Percentiles rank a stretch among this genome's conserved stretches.
Evolutionary conservation across 306 rosid species (phyloP).

Genomic region (Fagus crenata): DNA sequence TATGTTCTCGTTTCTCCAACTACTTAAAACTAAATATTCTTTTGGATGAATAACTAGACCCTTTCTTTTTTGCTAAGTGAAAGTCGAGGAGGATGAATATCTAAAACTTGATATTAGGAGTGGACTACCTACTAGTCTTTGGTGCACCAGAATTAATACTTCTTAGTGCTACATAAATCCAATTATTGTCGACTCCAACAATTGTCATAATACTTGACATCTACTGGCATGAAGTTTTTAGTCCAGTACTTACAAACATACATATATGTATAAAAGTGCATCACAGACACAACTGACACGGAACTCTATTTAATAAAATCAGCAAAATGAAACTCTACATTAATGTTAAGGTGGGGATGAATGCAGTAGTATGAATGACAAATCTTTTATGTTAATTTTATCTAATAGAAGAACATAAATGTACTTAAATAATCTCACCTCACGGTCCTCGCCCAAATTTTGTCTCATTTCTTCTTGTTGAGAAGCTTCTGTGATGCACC

Average conservation of each 20-base stretch:
- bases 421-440: conserved; percentile 43
- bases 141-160: neutral
- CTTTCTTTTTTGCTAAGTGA: too few species aligned
- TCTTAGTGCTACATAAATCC: neutral
- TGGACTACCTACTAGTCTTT: neutral
- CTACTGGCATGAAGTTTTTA: neutral
- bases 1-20: neutral
- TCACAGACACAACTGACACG: neutral
- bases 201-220: neutral
- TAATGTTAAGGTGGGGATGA: conserved; percentile 1
- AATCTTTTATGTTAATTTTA: neutral
- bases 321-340: neutral
- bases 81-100: too few species aligned
- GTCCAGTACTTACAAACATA: neutral
- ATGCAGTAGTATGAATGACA: conserved; percentile 9
- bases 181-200: neutral
- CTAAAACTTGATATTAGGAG: neutral
- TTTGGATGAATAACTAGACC: neutral
- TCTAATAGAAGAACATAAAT: conserved; percentile 11
- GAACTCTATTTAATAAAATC: neutral
- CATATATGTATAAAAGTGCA: neutral
- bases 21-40: neutral
- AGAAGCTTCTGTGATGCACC: conserved; percentile 46
- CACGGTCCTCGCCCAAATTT: conserved; percentile 16
- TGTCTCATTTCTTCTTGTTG: conserved; percentile 28